Conservation (phyloP, 495 filamentous ascomycete genomes). For the Aspergillus homomorphus region DNA sequence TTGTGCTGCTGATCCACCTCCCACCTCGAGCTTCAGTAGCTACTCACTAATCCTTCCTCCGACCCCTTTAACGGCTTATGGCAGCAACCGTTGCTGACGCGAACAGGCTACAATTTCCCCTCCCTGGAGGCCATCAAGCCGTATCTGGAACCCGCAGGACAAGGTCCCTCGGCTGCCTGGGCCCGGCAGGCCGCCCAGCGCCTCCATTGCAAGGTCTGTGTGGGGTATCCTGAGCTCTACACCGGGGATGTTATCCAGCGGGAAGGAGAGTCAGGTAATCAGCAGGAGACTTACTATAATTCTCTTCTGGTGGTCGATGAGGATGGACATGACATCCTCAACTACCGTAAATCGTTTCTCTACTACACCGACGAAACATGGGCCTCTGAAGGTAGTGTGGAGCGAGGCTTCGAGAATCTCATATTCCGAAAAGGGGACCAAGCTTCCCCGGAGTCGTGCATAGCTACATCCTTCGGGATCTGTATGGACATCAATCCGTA, state of each 20-base stretch:
- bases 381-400: conserved; percentile 70
- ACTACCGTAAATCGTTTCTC: conserved; percentile 88
- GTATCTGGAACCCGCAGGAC: conserved; percentile 72
- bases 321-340: conserved; percentile 64
- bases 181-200: conserved; percentile 69
- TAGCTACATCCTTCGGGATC: conserved; percentile 75
- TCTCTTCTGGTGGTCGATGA: conserved; percentile 75
- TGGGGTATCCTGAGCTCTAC: conserved; percentile 81
- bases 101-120: conserved; percentile 83
- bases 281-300: conserved; percentile 65
- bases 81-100: not conserved
- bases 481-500: conserved; percentile 77
- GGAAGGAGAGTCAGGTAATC: conserved; percentile 7
- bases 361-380: conserved; percentile 92
- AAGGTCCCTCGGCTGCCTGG: conserved; percentile 77
- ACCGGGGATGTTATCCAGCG: not conserved
- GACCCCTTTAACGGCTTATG: not conserved
- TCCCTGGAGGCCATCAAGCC: conserved; percentile 73
- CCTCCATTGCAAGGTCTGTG: conserved; percentile 74
- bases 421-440: conserved; percentile 21
- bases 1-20: not conserved
- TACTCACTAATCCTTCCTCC: not conserved
- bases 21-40: not conserved
- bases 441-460: conserved; percentile 16
- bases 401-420: conserved; percentile 46